Conservation (phyloP, 768 basidiomycete genomes). For the Myochromella boudieri region DNA sequence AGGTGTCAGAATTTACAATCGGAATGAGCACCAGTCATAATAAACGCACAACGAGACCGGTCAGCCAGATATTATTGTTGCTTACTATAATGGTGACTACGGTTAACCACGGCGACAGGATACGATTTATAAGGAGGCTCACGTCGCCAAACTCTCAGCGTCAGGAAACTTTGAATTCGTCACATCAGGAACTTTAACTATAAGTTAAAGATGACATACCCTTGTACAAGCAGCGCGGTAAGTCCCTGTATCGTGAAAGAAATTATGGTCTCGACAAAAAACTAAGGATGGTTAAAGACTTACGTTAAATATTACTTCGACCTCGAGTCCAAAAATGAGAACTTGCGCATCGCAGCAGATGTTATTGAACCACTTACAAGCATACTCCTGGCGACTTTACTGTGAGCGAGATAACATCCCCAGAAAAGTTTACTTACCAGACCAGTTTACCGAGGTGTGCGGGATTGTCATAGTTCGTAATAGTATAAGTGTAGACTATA, state of each 20-base stretch:
- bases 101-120: too few species aligned
- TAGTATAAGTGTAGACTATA: constrained; percentile 47
- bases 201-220: constrained; percentile 20
- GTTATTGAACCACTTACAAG: constrained; percentile 23
- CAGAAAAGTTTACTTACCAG: constrained; percentile 33
- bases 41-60: constrained; percentile 33
- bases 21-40: neutral
- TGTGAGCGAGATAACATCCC: neutral
- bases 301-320: constrained; percentile 52
- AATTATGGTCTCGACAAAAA: neutral
- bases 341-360: neutral
- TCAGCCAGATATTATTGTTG: constrained; percentile 35
- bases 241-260: constrained; percentile 29
- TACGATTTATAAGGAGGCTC: constrained; percentile 15
- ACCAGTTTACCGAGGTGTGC: constrained; percentile 31
- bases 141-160: constrained; percentile 45
- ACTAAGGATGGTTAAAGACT: constrained; percentile 6
- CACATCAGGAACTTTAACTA: neutral
- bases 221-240: constrained; percentile 51
- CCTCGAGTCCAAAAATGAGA: constrained; percentile 25
- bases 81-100: constrained; percentile 35
- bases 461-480: constrained; percentile 38
- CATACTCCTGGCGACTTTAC: constrained; percentile 29
- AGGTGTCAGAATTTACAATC: neutral
- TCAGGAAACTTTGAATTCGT: constrained; percentile 35